Evolutionary conservation across 768 basidiomycete species (phyloP).

Genomic region (Boletellus sp.): DNA sequence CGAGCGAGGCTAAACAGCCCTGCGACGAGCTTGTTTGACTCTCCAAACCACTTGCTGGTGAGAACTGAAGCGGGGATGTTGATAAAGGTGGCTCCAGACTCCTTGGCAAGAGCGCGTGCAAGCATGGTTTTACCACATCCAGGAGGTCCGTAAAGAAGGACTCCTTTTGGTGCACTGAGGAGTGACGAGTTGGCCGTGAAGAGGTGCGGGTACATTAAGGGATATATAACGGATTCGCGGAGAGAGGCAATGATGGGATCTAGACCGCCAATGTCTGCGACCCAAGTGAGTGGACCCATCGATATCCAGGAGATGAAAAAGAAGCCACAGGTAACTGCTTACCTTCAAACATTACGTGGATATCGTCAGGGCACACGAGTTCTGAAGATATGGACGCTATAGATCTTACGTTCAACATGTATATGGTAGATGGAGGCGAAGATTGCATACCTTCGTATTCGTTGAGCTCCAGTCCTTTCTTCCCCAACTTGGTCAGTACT

Average conservation of each 20-base stretch:
- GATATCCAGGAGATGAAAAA: not conserved
- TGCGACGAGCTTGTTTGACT: slow-evolving; percentile 92
- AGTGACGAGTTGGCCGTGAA: slow-evolving; percentile 80
- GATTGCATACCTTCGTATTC: slow-evolving; percentile 79
- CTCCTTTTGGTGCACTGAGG: slow-evolving; percentile 91
- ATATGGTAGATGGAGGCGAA: not conserved
- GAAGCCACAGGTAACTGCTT: slow-evolving; percentile 11
- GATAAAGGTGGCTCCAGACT: slow-evolving; percentile 96
- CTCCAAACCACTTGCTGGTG: slow-evolving; percentile 83
- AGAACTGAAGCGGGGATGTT: slow-evolving; percentile 74
- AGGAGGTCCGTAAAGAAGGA: slow-evolving; percentile 92
- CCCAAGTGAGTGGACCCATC: not conserved
- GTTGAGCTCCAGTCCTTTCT: slow-evolving; percentile 70
- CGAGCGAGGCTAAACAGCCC: slow-evolving; percentile 90
- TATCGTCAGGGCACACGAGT: slow-evolving; percentile 90
- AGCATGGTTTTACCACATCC: slow-evolving; percentile 99
- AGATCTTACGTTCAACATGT: not conserved
- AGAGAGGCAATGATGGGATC: slow-evolving; percentile 87
- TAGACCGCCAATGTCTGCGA: slow-evolving; percentile 84
- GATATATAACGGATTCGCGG: slow-evolving; percentile 94
- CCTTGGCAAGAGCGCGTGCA: slow-evolving; percentile 97
- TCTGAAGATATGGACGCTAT: slow-evolving; percentile 85
- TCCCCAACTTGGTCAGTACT: slow-evolving; percentile 66
- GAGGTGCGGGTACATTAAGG: slow-evolving; percentile 84
- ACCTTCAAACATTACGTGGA: slow-evolving; percentile 73